These are phyloP conservation scores for Pichia kudriavzevii DNA, from an alignment of 1,139 yeast species.

Conservation along the genomic window DNA sequence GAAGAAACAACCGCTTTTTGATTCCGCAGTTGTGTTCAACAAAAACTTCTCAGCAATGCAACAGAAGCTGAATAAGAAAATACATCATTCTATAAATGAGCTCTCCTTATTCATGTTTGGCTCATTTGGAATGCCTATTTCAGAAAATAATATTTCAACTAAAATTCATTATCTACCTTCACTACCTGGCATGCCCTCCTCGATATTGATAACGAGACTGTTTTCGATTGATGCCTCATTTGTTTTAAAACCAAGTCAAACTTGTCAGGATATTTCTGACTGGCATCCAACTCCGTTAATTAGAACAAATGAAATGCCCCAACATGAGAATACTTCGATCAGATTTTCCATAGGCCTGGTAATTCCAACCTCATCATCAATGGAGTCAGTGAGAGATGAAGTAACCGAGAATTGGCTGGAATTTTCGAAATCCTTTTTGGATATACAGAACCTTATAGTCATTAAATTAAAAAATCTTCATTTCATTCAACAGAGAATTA, in stretches of 20 bases:
- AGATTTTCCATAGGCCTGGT: slow-evolving; percentile 44
- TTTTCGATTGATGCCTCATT: slow-evolving; percentile 30
- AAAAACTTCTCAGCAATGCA: slow-evolving; percentile 9
- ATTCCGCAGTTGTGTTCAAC: slow-evolving; percentile 29
- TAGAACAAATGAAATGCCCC: slow-evolving; percentile 15
- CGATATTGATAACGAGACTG: slow-evolving; percentile 40
- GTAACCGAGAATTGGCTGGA: slow-evolving; percentile 45
- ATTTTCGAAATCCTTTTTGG: slow-evolving; percentile 34
- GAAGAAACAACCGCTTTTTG: slow-evolving; percentile 42
- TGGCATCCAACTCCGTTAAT: slow-evolving; percentile 25
- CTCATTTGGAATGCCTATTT: slow-evolving; percentile 43
- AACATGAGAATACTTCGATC: slow-evolving; percentile 18
- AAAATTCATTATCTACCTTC: slow-evolving; percentile 44
- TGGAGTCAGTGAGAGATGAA: slow-evolving; percentile 31
- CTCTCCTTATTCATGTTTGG: slow-evolving; percentile 50
- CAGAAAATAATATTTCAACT: slow-evolving; percentile 38
- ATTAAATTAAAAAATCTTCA: slow-evolving; percentile 32
- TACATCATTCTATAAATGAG: slow-evolving; percentile 38
- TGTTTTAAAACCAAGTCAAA: slow-evolving; percentile 7
- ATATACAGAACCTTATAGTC: slow-evolving; percentile 34
- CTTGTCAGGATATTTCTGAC: slow-evolving; percentile 10
- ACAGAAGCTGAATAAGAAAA: slow-evolving; percentile 20
- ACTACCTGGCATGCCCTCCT: slow-evolving; percentile 28
- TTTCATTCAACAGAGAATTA: slow-evolving; percentile 8
- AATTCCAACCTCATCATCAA: slow-evolving; percentile 36